Evolutionary conservation across 192 early-diverging fungal species (phyloP).

Genomic region (Spizellomyces punctatus): DNA sequence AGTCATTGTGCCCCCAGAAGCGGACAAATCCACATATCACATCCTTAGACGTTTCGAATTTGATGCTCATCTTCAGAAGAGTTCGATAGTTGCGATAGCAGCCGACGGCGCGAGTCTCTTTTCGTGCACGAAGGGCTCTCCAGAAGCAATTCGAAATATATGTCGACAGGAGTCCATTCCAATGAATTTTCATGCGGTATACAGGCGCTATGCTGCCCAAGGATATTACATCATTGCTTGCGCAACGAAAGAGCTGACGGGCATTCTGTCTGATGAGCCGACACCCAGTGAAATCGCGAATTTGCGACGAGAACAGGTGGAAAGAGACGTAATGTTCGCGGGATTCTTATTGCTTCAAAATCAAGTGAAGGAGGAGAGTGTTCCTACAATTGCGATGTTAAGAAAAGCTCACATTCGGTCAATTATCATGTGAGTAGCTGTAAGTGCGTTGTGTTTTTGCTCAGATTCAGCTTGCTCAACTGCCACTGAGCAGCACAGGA

Average conservation of each 20-base stretch:
- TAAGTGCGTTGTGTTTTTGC: neutral
- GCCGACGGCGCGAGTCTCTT: slow-evolving; percentile 6
- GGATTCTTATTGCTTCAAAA: slow-evolving; percentile 80
- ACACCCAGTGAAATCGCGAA: slow-evolving; percentile 36
- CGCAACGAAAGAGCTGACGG: slow-evolving; percentile 22
- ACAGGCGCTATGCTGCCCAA: slow-evolving; percentile 33
- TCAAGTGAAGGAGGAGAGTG: slow-evolving; percentile 70
- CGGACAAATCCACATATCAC: slow-evolving; percentile 10
- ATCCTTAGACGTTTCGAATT: slow-evolving; percentile 73
- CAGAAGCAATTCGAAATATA: slow-evolving; percentile 43
- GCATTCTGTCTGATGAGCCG: neutral
- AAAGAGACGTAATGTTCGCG: slow-evolving; percentile 57
- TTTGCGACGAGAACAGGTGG: slow-evolving; percentile 65
- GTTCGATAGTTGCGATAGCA: slow-evolving; percentile 24
- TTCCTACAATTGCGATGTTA: slow-evolving; percentile 62
- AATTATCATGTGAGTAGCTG: slow-evolving; percentile 65
- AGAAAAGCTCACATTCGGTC: slow-evolving; percentile 66
- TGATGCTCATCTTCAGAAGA: slow-evolving; percentile 37
- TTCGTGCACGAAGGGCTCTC: slow-evolving; percentile 43
- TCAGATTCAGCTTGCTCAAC: neutral
- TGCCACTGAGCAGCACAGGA: slow-evolving; percentile 55
- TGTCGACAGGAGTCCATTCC: slow-evolving; percentile 42
- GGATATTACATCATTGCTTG: slow-evolving; percentile 54
- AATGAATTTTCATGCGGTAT: slow-evolving; percentile 32
- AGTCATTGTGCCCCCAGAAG: slow-evolving; percentile 3